Conservation (phyloP, 2,329 filamentous ascomycete species). For the Fusarium sp. region DNA sequence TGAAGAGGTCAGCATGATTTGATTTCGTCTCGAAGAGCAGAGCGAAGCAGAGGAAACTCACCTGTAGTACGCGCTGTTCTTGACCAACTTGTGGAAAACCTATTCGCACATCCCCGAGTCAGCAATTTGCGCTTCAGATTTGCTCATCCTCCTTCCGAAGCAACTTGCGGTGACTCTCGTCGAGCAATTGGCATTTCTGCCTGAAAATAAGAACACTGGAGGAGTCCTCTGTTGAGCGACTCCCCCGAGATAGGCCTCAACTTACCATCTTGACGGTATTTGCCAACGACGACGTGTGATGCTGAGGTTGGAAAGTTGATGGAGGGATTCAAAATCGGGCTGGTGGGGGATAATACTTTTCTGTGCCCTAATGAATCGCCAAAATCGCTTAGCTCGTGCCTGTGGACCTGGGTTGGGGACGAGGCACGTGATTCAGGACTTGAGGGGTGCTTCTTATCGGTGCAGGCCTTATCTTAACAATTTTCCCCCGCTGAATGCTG, state of each 20-base stretch:
- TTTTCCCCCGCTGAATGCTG: conserved; percentile 6
- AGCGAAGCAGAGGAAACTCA: conserved; percentile 62
- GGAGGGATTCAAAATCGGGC: conserved; percentile 45
- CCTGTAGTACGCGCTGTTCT: conserved; percentile 99
- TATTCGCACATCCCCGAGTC: conserved; percentile 80
- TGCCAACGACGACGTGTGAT: conserved; percentile 57
- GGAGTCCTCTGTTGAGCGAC: conserved; percentile 21
- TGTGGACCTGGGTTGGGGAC: conserved; percentile 55
- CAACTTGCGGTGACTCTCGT: conserved; percentile 94
- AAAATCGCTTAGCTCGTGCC: conserved; percentile 39
- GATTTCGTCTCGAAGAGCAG: not conserved
- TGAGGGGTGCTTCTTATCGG: not conserved
- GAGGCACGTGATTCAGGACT: conserved; percentile 50
- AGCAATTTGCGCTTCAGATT: conserved; percentile 99
- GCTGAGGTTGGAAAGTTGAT: conserved; percentile 52
- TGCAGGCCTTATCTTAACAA: conserved; percentile 17
- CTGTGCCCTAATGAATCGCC: conserved; percentile 55
- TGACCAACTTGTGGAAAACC: conserved; percentile 94
- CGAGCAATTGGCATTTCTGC: conserved; percentile 61
- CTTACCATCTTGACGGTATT: conserved; percentile 78
- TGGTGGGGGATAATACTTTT: conserved; percentile 54
- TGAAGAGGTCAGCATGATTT: conserved; percentile 43
- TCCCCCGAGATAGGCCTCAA: conserved; percentile 57
- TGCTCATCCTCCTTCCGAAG: conserved; percentile 80
- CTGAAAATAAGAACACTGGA: conserved; percentile 44